Conservation (phyloP, 139 green algal genomes). For the Nannochloris sp. region DNA sequence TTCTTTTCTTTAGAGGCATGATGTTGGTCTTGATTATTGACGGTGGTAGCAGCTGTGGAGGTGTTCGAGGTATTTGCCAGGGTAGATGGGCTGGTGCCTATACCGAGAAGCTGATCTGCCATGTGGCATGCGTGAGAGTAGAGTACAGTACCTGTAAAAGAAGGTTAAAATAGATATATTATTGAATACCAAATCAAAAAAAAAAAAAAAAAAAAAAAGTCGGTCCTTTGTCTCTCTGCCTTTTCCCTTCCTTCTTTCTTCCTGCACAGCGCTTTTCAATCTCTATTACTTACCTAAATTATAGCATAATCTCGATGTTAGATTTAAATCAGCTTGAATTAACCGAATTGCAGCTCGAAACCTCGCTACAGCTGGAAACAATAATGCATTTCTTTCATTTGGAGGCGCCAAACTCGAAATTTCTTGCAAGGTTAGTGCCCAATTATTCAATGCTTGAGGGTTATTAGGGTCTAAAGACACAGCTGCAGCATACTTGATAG, state of each 20-base stretch:
- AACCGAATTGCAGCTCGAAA: constrained; percentile 4
- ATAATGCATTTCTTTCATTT: background rate
- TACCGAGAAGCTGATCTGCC: background rate
- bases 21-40: background rate
- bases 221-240: no score
- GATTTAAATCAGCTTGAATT: background rate
- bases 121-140: constrained; percentile 1
- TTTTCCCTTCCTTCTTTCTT: no score
- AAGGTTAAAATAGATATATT: no score
- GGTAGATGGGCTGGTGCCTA: background rate
- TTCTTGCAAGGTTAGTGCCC: constrained; percentile 71
- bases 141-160: constrained; percentile 15
- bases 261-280: background rate
- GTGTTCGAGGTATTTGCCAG: background rate
- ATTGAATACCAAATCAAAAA: no score
- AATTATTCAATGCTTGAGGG: constrained; percentile 76
- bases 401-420: constrained; percentile 12
- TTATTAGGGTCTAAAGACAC: constrained; percentile 50
- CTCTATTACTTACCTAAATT: background rate
- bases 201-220: constrained; percentile 6
- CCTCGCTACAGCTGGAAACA: background rate
- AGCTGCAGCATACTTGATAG: constrained; percentile 55
- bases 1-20: background rate
- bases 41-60: background rate
- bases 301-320: background rate